A percentile compares a stretch with the other conserved stretches of the same genome.
phyloP scores from a whole-genome alignment of 2,329 filamentous ascomycete genomes.

The Fusarium aywerte region DNA sequence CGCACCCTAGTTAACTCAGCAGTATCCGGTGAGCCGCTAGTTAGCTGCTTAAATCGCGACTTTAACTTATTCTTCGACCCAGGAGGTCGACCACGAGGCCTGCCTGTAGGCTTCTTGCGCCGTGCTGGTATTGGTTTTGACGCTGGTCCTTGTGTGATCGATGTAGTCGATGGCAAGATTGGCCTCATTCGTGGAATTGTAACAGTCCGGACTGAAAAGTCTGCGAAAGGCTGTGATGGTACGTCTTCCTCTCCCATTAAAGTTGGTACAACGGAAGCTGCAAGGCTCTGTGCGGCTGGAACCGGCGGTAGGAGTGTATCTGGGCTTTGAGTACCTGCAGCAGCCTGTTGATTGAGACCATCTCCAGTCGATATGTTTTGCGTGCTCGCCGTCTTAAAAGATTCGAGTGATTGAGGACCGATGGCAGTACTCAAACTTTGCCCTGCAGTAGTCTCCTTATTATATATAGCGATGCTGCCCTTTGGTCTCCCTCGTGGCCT shows the following conservation, averaged over 20 bases:
- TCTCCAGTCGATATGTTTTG: conserved; percentile 1
- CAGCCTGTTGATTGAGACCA: conserved; percentile 2
- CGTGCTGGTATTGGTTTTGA: background rate
- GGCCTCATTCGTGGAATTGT: conserved; percentile 2
- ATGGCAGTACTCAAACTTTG: conserved; percentile 48
- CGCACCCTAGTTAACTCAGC: background rate
- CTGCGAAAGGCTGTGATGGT: background rate
- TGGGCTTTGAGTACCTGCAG: background rate
- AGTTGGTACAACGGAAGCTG: background rate
- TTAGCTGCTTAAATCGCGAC: conserved; percentile 23
- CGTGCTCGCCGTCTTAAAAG: background rate
- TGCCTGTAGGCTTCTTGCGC: conserved; percentile 40
- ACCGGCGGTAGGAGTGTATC: background rate
- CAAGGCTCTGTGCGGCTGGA: background rate
- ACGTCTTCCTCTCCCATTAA: background rate
- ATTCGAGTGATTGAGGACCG: conserved; percentile 2
- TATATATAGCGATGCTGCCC: conserved; percentile 57
- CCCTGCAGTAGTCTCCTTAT: conserved; percentile 7
- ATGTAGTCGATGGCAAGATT: background rate
- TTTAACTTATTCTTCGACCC: conserved; percentile 59
- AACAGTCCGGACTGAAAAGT: background rate
- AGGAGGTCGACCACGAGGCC: conserved; percentile 56
- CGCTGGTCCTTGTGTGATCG: background rate
- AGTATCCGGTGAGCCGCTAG: background rate
- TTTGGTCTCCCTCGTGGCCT: conserved; percentile 67